Percentiles rank a stretch among this genome's conserved stretches.
These are phyloP conservation scores for Adenanthera pavonina DNA, from an alignment of 306 rosid species.

Conservation along the genomic window DNA sequence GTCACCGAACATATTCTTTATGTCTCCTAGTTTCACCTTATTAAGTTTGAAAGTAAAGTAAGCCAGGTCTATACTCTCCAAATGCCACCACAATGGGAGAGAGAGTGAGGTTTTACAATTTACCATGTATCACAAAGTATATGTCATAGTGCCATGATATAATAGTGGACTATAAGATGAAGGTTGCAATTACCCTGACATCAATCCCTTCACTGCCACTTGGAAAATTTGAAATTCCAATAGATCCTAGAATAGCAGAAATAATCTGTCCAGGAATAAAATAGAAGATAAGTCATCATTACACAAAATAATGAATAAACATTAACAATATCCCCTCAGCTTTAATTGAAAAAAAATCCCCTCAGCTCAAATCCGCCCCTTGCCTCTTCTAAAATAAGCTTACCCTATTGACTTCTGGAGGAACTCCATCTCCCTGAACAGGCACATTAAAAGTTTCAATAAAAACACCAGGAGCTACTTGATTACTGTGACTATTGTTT, in stretches of 20 bases:
- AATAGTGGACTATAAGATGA: neutral
- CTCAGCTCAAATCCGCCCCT: constrained; percentile 26
- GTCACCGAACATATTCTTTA: neutral
- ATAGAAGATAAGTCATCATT: constrained; percentile 30
- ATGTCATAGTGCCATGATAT: neutral
- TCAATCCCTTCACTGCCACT: constrained; percentile 74
- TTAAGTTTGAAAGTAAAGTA: neutral
- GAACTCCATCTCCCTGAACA: constrained; percentile 77
- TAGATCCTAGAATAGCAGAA: constrained; percentile 88
- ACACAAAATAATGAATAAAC: constrained; percentile 14
- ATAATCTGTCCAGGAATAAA: constrained; percentile 60
- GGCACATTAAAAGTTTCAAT: constrained; percentile 91
- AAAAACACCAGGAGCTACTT: constrained; percentile 81
- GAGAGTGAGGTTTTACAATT: neutral
- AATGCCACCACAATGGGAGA: neutral
- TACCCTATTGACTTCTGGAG: constrained; percentile 82
- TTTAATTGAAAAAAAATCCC: neutral
- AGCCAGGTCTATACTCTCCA: neutral
- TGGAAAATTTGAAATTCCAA: constrained; percentile 68
- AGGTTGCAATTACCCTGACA: constrained; percentile 68
- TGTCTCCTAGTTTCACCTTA: neutral
- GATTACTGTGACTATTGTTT: constrained; percentile 69
- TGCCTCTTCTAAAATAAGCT: constrained; percentile 41
- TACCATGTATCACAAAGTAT: neutral
- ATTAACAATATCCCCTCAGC: constrained; percentile 24